These are phyloP conservation scores for Prosopis cineraria DNA, from an alignment of 306 rosid species.

Conservation along the genomic window DNA sequence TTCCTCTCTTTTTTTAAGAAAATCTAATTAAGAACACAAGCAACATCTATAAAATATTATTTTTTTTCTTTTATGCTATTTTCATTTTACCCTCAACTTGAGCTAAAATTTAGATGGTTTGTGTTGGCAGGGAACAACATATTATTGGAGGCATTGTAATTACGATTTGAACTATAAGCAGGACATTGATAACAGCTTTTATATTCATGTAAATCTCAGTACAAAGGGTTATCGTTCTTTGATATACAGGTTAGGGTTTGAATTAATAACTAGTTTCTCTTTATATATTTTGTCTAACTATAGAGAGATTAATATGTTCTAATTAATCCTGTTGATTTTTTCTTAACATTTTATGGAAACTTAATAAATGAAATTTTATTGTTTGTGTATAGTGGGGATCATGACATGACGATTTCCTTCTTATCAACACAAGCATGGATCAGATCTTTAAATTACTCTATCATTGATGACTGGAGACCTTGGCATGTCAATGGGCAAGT, in stretches of 20 bases:
- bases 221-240: slow-evolving; percentile 47
- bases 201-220: slow-evolving; percentile 45
- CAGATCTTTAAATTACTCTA: slow-evolving; percentile 21
- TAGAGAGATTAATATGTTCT: too few species aligned
- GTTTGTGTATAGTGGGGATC: slow-evolving; percentile 49
- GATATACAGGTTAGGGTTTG: slow-evolving; percentile 44
- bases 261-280: neutral
- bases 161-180: neutral
- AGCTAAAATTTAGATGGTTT: too few species aligned
- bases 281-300: too few species aligned
- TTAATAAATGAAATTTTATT: neutral
- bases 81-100: too few species aligned
- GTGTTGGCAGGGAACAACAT: slow-evolving; percentile 44
- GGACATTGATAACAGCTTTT: slow-evolving; percentile 12
- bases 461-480: slow-evolving; percentile 49
- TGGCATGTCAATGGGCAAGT: slow-evolving; percentile 42
- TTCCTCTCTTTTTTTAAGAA: too few species aligned
- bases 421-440: slow-evolving; percentile 44
- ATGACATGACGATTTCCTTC: slow-evolving; percentile 39
- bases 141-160: slow-evolving; percentile 50
- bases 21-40: too few species aligned
- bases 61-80: too few species aligned
- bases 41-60: too few species aligned
- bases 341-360: neutral
- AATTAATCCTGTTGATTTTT: neutral